Evolutionary conservation across 1,284 basidiomycete species (phyloP), one percentile per base, ranked within the genome.

Genomic region (Anthracocystis walkeri): DNA sequence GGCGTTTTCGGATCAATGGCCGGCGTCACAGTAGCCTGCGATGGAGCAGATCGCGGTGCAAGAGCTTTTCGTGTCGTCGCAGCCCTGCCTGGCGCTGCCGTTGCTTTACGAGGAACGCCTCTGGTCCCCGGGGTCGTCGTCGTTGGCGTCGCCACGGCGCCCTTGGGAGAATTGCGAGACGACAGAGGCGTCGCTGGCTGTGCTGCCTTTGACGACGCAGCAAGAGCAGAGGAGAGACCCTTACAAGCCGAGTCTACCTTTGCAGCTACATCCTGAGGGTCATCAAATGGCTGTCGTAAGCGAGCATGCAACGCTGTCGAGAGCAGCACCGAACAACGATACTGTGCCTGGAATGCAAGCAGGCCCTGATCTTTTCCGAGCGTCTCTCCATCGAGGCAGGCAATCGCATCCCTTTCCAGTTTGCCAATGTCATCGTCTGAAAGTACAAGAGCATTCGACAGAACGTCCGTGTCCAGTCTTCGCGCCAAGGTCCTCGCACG

Each of bases 391-490:
- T 65, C 70, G 21, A 72, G 52, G 42, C 73, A 66, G 14, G 64
- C 51, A 12, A 54, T 20, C 16, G 68, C 67, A 20, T 75, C 71
- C 27, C 51, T 27, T 21, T 65, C 61, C 23, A 67, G 20, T 10
- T 29, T 23, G 8, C 16, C n/a, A 21, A 65, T 41, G 18, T 61
- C 67, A 3, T 63, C 42, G 21, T 71, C 57, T 4, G 67, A 40
- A 21, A 69, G 49, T 4, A 33, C 8, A 1, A 71, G 64, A 2
- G 61, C 51, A 14, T 65, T 50, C 2, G 71, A 68, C 12, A 75
- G 55, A 11, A 81, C 58, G 35, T 70, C 69, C 38, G 57, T 53
- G 58, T 82, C 80, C n/a, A 79, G 45, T 27, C 58, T 51, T 5
- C 61, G 50, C 7, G 70, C 59, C 41, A 77, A 29, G 1, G 68